These are phyloP conservation scores for Phytophthora crassamura DNA, from an alignment of 352 stramenopile species.

Conservation along the genomic window DNA sequence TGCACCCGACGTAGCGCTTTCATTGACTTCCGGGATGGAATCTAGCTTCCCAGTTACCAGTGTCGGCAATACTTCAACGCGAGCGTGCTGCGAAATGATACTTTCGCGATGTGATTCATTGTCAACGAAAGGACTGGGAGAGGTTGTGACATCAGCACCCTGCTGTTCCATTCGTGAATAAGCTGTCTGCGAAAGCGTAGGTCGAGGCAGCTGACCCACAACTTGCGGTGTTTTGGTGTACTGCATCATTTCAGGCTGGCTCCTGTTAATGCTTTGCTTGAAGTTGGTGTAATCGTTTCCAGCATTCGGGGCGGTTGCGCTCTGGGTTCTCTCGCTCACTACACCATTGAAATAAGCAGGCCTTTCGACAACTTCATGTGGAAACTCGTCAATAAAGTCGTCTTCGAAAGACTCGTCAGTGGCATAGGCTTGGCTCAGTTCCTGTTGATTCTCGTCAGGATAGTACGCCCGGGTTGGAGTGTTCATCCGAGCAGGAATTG, in stretches of 20 bases:
- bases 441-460: conserved; percentile 7
- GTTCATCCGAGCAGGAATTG: conserved; percentile 30
- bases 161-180: conserved; percentile 1
- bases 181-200: background rate
- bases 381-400: conserved; percentile 8
- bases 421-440: conserved; percentile 7
- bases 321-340: background rate
- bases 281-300: conserved; percentile 8
- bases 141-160: background rate
- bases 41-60: conserved; percentile 20
- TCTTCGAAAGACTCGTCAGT: conserved; percentile 16
- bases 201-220: background rate
- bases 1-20: conserved; percentile 14
- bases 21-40: conserved; percentile 30
- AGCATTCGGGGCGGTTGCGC: background rate
- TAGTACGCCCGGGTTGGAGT: conserved; percentile 1
- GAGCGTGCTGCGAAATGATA: background rate
- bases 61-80: conserved; percentile 1
- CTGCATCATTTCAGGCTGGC: background rate
- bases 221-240: background rate
- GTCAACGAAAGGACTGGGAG: background rate
- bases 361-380: conserved; percentile 1
- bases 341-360: background rate
- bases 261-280: conserved; percentile 1
- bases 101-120: background rate